A percentile compares a stretch with the other conserved stretches of the same genome.
These are phyloP conservation scores for Tulasnella sp. DNA, from an alignment of 768 basidiomycete genomes.

Conservation along the genomic window DNA sequence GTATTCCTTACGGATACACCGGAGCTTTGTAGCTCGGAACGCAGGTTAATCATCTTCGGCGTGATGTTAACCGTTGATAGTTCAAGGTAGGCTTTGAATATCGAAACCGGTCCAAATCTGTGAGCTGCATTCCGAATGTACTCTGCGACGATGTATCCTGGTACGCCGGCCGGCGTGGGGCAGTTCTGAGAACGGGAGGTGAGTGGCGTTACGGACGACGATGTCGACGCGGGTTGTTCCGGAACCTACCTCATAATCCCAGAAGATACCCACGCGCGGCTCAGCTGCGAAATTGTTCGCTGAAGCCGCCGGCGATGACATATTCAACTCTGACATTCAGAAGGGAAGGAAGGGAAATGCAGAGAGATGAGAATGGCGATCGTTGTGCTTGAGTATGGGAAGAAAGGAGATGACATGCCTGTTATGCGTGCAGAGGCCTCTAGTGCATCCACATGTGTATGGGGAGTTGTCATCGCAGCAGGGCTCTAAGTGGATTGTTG, in stretches of 20 bases:
- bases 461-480: not conserved
- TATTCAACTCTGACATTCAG: not conserved
- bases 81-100: slow-evolving; percentile 56
- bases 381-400: not conserved
- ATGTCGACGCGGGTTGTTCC: not conserved
- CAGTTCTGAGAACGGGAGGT: slow-evolving; percentile 16
- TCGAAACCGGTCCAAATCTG: slow-evolving; percentile 17
- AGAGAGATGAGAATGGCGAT: not conserved
- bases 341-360: not conserved
- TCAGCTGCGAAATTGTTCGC: not conserved
- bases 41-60: slow-evolving; percentile 40
- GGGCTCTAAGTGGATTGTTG: not conserved
- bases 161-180: slow-evolving; percentile 36
- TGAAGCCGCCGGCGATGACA: not conserved
- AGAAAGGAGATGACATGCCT: slow-evolving; percentile 4
- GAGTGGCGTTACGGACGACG: not conserved
- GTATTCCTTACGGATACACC: slow-evolving; percentile 46
- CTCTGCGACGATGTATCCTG: slow-evolving; percentile 26
- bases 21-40: slow-evolving; percentile 49
- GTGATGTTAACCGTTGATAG: slow-evolving; percentile 42
- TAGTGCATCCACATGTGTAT: not conserved
- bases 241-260: slow-evolving; percentile 23
- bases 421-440: not conserved
- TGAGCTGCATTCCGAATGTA: slow-evolving; percentile 23
- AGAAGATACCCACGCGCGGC: slow-evolving; percentile 24